Conservation (phyloP, 371 early-diverging fungal genomes). For the Mortierella sp. region DNA sequence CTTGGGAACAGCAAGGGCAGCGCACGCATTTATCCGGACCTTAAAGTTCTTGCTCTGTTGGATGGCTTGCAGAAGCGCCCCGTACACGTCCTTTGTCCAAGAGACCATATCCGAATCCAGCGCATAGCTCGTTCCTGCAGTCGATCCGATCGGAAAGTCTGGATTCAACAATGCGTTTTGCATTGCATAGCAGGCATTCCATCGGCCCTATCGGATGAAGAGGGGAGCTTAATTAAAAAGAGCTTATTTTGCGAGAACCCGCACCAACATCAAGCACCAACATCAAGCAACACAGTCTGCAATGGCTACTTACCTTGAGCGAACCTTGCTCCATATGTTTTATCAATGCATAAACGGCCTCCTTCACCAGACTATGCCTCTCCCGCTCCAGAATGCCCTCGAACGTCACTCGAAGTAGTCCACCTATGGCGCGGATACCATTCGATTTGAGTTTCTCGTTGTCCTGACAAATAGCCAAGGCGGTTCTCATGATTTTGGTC, state of each 20-base stretch:
- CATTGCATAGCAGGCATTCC: slow-evolving; percentile 89
- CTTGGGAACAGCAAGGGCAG: slow-evolving; percentile 72
- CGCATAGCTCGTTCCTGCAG: slow-evolving; percentile 47
- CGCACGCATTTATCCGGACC: slow-evolving; percentile 84
- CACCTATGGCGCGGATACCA: slow-evolving; percentile 82
- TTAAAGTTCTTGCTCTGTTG: slow-evolving; percentile 81
- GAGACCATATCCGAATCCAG: slow-evolving; percentile 55
- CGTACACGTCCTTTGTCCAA: slow-evolving; percentile 72
- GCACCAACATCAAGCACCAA: not conserved
- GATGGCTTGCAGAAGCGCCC: slow-evolving; percentile 69
- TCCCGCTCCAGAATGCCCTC: slow-evolving; percentile 64
- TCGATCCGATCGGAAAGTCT: slow-evolving; percentile 73
- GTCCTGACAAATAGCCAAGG: slow-evolving; percentile 74
- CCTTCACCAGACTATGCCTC: slow-evolving; percentile 66
- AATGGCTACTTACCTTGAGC: slow-evolving; percentile 68
- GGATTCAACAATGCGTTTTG: slow-evolving; percentile 74
- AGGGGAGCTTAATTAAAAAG: not conserved
- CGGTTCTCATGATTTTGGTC: slow-evolving; percentile 64
- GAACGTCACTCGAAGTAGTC: slow-evolving; percentile 73
- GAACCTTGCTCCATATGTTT: slow-evolving; percentile 82
- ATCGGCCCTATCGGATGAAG: slow-evolving; percentile 69
- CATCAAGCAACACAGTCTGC: not conserved
- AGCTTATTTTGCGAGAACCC: not conserved
- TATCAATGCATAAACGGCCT: slow-evolving; percentile 68
- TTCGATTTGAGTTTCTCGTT: slow-evolving; percentile 85